A percentile compares a stretch with the other conserved stretches of the same genome.
Evolutionary conservation across 2,329 filamentous ascomycete genomes (phyloP).

Genomic region (Sphaerulina populicola): DNA sequence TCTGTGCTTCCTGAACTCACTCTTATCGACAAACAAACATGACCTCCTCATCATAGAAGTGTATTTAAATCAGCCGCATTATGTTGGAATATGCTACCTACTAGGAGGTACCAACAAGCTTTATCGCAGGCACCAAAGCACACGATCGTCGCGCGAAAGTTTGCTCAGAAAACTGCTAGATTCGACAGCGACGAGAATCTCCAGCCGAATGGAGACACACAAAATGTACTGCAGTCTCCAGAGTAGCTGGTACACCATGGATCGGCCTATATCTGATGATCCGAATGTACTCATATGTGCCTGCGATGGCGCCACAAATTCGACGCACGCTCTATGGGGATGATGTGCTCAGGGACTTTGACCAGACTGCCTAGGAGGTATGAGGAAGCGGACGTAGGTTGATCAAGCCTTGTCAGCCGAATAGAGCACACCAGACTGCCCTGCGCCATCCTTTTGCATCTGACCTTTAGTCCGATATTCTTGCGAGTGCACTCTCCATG

Average conservation of each 20-base stretch:
- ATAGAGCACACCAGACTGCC: slow-evolving; percentile 1
- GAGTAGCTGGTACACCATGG: too few relatives aligned
- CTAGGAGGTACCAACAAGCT: not conserved
- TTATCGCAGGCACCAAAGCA: not conserved
- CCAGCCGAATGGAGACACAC: not conserved
- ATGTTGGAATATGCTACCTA: not conserved
- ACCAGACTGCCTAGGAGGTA: not conserved
- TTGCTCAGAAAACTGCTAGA: not conserved
- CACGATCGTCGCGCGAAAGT: not conserved
- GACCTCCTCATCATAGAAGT: not conserved
- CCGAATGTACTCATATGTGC: too few relatives aligned
- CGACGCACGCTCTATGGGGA: not conserved
- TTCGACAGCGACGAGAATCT: not conserved
- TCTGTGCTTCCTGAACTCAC: not conserved
- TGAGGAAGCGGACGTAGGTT: not conserved
- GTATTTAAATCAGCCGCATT: not conserved
- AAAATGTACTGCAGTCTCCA: not conserved
- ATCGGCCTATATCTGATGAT: too few relatives aligned
- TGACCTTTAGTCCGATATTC: not conserved
- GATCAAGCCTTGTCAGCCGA: not conserved
- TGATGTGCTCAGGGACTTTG: slow-evolving; percentile 1
- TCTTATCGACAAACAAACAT: not conserved
- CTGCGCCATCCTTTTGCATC: slow-evolving; percentile 9
- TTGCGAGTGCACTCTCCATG: slow-evolving; percentile 3
- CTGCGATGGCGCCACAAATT: not conserved